Conservation (phyloP, 2,329 filamentous ascomycete genomes). For the Lecanoromycetidae sp. region DNA sequence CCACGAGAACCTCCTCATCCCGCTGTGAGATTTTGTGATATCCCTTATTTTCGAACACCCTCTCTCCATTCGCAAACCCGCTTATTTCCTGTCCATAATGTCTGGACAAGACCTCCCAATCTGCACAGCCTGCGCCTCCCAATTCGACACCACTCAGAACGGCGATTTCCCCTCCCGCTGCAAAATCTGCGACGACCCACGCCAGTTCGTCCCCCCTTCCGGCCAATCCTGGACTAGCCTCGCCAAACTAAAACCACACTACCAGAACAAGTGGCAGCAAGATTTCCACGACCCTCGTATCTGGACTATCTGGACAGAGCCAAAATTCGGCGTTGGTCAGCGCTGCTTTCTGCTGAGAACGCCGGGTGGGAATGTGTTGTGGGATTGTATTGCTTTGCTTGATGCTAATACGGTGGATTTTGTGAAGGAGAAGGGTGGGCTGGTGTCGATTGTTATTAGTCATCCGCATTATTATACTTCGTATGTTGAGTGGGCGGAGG, state of each 20-base stretch:
- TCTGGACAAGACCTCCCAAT: conserved; percentile 35
- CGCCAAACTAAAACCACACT: conserved; percentile 27
- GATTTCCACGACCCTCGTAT: conserved; percentile 23
- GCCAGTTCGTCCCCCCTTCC: conserved; percentile 53
- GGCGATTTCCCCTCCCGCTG: neutral
- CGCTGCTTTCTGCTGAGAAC: conserved; percentile 58
- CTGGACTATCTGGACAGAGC: conserved; percentile 34
- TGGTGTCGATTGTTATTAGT: conserved; percentile 61
- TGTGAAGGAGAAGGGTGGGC: conserved; percentile 42
- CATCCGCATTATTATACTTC: conserved; percentile 78
- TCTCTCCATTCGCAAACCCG: too few relatives aligned
- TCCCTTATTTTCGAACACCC: too few relatives aligned
- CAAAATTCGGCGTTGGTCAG: conserved; percentile 61
- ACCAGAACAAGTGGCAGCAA: conserved; percentile 18
- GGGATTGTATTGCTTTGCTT: conserved; percentile 64
- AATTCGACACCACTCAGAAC: conserved; percentile 38
- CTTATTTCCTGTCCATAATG: too few relatives aligned
- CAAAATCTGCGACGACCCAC: conserved; percentile 35
- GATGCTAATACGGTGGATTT: conserved; percentile 49
- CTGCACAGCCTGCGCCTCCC: conserved; percentile 59
- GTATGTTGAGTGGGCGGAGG: conserved; percentile 58
- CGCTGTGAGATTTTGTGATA: too few relatives aligned
- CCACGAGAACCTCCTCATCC: too few relatives aligned
- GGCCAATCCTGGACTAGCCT: conserved; percentile 58
- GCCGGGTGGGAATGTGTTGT: conserved; percentile 57